Conservation (phyloP, 2,329 filamentous ascomycete species). For the Penicillium concentricum region DNA sequence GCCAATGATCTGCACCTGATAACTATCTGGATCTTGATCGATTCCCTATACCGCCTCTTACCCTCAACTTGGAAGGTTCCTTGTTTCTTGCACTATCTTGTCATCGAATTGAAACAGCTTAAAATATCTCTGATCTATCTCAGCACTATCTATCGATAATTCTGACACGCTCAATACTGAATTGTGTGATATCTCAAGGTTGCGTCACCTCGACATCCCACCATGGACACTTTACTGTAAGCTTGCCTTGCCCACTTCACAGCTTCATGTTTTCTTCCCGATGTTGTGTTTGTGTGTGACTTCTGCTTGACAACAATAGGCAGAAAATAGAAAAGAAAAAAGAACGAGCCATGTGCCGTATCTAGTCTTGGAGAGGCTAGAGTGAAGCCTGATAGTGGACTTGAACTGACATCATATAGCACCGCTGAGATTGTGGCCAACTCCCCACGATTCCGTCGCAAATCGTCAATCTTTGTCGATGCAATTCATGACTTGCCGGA, state of each 20-base stretch:
- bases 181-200: background rate
- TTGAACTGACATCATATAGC: conserved; percentile 48
- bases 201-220: conserved; percentile 7
- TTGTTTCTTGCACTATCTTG: background rate
- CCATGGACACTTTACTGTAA: conserved; percentile 53
- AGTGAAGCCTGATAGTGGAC: conserved; percentile 1
- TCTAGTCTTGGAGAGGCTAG: background rate
- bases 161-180: background rate
- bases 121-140: background rate
- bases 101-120: background rate
- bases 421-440: conserved; percentile 91
- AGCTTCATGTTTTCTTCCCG: background rate
- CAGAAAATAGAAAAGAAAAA: no score
- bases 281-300: background rate
- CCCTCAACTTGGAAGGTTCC: background rate
- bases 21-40: conserved; percentile 8
- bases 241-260: conserved; percentile 14
- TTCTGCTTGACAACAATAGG: background rate
- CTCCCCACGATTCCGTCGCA: conserved; percentile 82
- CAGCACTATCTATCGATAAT: background rate
- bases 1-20: conserved; percentile 4
- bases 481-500: conserved; percentile 91
- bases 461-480: conserved; percentile 95
- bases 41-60: conserved; percentile 18
- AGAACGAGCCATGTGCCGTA: background rate